Percentiles rank a stretch among this genome's conserved stretches.
Evolutionary conservation across 352 stramenopile species (phyloP).

Genomic region (Detonula confervacea): DNA sequence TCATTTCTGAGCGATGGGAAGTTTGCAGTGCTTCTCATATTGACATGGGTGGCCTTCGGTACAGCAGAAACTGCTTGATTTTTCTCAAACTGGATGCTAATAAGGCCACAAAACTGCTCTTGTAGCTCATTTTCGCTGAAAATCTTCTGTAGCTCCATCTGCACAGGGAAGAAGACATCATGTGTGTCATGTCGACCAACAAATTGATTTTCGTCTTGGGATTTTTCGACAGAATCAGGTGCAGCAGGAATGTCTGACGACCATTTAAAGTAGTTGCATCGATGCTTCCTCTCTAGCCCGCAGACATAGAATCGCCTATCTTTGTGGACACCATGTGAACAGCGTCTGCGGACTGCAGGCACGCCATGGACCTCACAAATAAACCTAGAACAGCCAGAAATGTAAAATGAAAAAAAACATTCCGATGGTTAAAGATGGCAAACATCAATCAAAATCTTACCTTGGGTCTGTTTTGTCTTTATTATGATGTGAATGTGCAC

Average conservation of each 20-base stretch:
- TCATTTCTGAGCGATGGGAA: conserved; percentile 50
- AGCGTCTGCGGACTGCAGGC: conserved; percentile 75
- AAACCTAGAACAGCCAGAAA: conserved; percentile 45
- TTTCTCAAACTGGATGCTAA: conserved; percentile 52
- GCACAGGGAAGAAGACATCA: conserved; percentile 42
- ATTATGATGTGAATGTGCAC: conserved; percentile 16
- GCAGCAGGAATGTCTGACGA: conserved; percentile 47
- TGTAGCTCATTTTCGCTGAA: conserved; percentile 49
- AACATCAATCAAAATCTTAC: conserved; percentile 5
- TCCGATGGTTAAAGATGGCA: background rate
- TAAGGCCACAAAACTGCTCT: conserved; percentile 40
- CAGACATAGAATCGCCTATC: conserved; percentile 85
- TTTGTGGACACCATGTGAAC: conserved; percentile 76
- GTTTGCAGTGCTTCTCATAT: conserved; percentile 4
- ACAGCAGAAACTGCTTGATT: conserved; percentile 25
- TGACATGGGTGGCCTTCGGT: background rate
- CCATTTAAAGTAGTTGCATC: conserved; percentile 83
- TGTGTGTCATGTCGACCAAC: conserved; percentile 8
- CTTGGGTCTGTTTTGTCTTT: conserved; percentile 77
- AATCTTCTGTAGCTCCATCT: conserved; percentile 46
- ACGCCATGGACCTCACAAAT: conserved; percentile 77
- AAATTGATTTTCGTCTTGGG: conserved; percentile 28
- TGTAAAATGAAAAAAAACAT: background rate
- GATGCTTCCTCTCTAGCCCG: conserved; percentile 70
- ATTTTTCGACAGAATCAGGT: conserved; percentile 1